Evolutionary conservation across 345 rosid species (phyloP).

Genomic region (Laguncularia racemosa): DNA sequence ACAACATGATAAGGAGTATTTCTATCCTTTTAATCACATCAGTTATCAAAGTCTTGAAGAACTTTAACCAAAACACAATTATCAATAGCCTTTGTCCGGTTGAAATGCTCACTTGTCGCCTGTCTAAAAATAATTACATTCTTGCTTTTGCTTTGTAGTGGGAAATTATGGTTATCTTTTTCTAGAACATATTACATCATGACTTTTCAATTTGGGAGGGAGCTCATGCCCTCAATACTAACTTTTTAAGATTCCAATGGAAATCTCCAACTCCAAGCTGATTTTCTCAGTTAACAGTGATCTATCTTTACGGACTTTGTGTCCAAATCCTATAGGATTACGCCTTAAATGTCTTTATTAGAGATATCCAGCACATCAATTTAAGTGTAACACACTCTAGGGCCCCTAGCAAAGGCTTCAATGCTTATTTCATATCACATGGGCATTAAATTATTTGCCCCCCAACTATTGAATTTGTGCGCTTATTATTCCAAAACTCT

Average conservation of each 20-base stretch:
- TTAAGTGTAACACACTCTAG: no score
- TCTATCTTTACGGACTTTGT: neutral
- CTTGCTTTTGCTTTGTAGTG: conserved; percentile 1
- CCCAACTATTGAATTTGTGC: no score
- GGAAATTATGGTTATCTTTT: conserved; percentile 3
- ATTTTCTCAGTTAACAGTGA: neutral
- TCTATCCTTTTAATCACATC: conserved; percentile 5
- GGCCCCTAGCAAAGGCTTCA: no score
- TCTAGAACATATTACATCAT: neutral
- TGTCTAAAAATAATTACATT: conserved; percentile 2
- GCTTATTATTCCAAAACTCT: no score
- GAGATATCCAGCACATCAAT: no score
- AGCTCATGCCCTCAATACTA: neutral
- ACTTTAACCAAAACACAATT: neutral
- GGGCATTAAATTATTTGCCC: no score
- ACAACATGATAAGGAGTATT: conserved; percentile 4
- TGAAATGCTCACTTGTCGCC: conserved; percentile 5
- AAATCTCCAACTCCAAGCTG: neutral
- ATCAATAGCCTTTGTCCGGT: neutral
- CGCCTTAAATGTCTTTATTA: no score
- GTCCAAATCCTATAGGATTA: no score
- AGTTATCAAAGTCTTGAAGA: neutral
- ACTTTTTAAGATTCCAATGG: neutral
- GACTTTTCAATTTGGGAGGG: neutral
- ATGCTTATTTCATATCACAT: no score